A percentile compares a stretch with the other conserved stretches of the same genome.
Evolutionary conservation across 495 filamentous ascomycete species (phyloP).

Genomic region (Ramalina peruviana): DNA sequence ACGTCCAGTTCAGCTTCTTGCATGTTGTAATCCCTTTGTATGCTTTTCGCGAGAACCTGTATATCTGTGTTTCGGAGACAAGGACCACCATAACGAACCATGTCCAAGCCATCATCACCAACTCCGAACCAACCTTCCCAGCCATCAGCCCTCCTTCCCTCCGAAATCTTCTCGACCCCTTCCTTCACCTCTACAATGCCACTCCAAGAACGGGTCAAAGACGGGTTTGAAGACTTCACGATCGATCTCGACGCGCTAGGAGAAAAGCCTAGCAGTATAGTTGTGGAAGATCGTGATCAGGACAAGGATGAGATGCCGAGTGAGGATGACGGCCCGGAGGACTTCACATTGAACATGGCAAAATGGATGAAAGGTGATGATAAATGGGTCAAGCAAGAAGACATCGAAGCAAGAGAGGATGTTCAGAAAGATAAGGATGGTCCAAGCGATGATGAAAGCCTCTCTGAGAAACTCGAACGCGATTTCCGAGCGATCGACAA

Average conservation of each 20-base stretch:
- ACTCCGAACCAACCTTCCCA: neutral
- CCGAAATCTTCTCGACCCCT: conserved; percentile 9
- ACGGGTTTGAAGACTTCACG: conserved; percentile 27
- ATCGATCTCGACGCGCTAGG: conserved; percentile 34
- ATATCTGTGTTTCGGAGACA: too few relatives aligned
- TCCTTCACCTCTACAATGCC: conserved; percentile 9
- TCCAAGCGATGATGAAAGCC: too few relatives aligned
- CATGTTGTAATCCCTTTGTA: neutral
- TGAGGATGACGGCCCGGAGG: conserved; percentile 37
- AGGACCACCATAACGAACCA: too few relatives aligned
- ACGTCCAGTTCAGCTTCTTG: neutral
- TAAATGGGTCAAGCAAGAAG: conserved; percentile 16
- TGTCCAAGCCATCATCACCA: neutral
- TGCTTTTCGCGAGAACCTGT: too few relatives aligned
- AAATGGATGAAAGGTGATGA: conserved; percentile 32
- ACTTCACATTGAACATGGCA: conserved; percentile 38
- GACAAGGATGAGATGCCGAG: conserved; percentile 23
- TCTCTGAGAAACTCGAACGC: too few relatives aligned
- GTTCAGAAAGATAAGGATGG: neutral
- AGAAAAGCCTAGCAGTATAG: conserved; percentile 20
- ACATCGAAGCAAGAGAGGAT: conserved; percentile 8
- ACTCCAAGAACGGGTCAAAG: neutral
- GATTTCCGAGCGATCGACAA: too few relatives aligned
- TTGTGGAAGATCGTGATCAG: conserved; percentile 20
- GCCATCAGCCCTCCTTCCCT: conserved; percentile 1